Percentiles rank a stretch among this genome's conserved stretches.
Conservation (phyloP, 2,329 filamentous ascomycete genomes). For the Coleophoma eucalyptorum region DNA sequence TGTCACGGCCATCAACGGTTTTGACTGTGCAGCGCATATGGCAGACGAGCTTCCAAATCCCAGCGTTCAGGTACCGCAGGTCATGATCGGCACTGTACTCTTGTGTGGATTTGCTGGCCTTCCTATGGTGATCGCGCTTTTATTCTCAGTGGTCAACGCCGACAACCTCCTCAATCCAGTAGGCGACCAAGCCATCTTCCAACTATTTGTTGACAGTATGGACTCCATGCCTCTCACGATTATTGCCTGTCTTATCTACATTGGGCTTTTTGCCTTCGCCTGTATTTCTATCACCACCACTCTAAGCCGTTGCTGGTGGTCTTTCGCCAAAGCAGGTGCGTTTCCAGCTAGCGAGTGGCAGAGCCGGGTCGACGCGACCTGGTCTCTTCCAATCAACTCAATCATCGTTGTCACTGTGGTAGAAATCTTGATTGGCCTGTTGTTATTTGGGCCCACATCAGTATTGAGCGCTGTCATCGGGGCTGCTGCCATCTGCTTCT, state of each 20-base stretch:
- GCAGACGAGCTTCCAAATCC: neutral
- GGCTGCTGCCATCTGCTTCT: neutral
- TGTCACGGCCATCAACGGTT: neutral
- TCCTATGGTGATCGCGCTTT: neutral
- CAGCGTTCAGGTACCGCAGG: constrained; percentile 1
- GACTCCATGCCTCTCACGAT: neutral
- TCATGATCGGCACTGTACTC: neutral
- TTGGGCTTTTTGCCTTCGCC: neutral
- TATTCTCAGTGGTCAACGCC: neutral
- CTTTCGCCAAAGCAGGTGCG: neutral
- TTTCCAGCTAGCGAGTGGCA: neutral
- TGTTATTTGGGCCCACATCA: neutral
- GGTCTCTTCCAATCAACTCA: neutral
- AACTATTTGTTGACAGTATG: neutral
- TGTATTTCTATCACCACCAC: neutral
- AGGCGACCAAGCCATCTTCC: neutral
- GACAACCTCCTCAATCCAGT: constrained; percentile 1
- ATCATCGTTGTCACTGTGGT: neutral
- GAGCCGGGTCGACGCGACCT: neutral
- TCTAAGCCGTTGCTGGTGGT: neutral
- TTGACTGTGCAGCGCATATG: neutral
- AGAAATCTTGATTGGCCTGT: neutral
- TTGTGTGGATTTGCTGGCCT: neutral
- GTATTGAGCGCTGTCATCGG: neutral
- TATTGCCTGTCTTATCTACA: neutral